Conservation (phyloP, 2,329 filamentous ascomycete species). For the Iodosphaeria phyllophila region DNA sequence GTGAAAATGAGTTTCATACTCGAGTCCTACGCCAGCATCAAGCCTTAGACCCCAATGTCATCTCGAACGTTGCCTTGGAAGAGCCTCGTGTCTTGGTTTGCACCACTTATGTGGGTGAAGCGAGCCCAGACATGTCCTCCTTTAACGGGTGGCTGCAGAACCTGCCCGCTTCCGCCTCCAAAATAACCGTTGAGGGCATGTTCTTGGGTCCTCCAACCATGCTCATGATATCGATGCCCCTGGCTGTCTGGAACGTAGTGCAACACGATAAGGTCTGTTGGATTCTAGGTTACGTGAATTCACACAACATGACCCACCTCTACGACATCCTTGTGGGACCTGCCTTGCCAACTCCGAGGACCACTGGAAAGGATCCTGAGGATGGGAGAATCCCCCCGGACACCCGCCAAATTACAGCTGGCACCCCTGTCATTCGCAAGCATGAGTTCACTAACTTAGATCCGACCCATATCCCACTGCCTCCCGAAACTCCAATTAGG, state of each 20-base stretch:
- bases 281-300: slow-evolving; percentile 45
- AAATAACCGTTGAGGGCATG: slow-evolving; percentile 47
- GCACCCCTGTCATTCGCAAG: slow-evolving; percentile 14
- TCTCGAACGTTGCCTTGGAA: slow-evolving; percentile 39
- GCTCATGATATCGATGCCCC: slow-evolving; percentile 46
- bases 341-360: too few species aligned
- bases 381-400: slow-evolving; percentile 37
- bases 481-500: slow-evolving; percentile 13
- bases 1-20: slow-evolving; percentile 11
- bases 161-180: slow-evolving; percentile 33
- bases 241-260: slow-evolving; percentile 42
- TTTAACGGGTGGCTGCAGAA: slow-evolving; percentile 49
- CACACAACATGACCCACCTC: slow-evolving; percentile 46
- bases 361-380: slow-evolving; percentile 33
- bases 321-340: slow-evolving; percentile 38
- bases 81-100: slow-evolving; percentile 45
- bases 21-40: slow-evolving; percentile 17
- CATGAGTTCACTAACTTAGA: slow-evolving; percentile 7
- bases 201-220: slow-evolving; percentile 49
- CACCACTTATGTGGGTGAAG: slow-evolving; percentile 47
- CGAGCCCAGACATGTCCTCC: slow-evolving; percentile 44
- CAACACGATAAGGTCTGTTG: slow-evolving; percentile 49
- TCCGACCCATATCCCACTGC: slow-evolving; percentile 6
- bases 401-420: slow-evolving; percentile 25
- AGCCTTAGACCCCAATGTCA: slow-evolving; percentile 26